Conservation (phyloP, 2,329 filamentous ascomycete genomes). For the Fusarium nurragi region DNA sequence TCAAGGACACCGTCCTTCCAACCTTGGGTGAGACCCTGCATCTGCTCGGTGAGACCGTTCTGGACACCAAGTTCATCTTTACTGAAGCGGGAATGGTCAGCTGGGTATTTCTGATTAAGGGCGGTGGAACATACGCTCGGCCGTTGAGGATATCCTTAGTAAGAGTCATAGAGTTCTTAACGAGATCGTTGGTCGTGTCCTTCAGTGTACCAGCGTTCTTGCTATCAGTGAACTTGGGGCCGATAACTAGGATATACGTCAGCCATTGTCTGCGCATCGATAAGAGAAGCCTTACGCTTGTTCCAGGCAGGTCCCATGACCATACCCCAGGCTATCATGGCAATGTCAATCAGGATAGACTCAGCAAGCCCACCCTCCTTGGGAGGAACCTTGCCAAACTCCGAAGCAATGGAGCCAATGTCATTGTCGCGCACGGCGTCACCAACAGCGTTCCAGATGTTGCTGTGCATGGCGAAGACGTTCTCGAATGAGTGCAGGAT, state of each 20-base stretch:
- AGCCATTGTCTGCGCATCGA: not conserved
- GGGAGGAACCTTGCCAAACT: constrained; percentile 23
- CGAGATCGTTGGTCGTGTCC: constrained; percentile 21
- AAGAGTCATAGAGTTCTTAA: constrained; percentile 24
- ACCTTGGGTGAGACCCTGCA: constrained; percentile 16
- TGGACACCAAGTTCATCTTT: constrained; percentile 24
- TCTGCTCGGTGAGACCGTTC: constrained; percentile 17
- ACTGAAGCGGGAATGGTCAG: not conserved
- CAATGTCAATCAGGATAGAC: constrained; percentile 21
- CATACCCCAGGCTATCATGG: constrained; percentile 15
- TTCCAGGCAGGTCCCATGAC: constrained; percentile 29
- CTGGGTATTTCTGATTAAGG: fast-evolving
- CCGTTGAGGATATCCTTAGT: constrained; percentile 18
- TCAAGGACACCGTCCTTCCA: constrained; percentile 22
- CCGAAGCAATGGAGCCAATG: constrained; percentile 9
- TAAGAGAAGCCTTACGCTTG: not conserved
- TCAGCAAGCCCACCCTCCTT: constrained; percentile 6
- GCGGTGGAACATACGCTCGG: not conserved
- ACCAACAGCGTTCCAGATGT: constrained; percentile 24
- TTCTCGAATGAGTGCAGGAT: constrained; percentile 24
- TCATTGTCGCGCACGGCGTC: constrained; percentile 23
- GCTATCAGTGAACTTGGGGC: constrained; percentile 10
- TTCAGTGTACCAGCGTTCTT: constrained; percentile 4
- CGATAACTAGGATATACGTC: not conserved
- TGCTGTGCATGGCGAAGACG: constrained; percentile 23